These are phyloP conservation scores for Phylloporus rhodoxanthus DNA, from an alignment of 768 basidiomycete species.

Conservation along the genomic window DNA sequence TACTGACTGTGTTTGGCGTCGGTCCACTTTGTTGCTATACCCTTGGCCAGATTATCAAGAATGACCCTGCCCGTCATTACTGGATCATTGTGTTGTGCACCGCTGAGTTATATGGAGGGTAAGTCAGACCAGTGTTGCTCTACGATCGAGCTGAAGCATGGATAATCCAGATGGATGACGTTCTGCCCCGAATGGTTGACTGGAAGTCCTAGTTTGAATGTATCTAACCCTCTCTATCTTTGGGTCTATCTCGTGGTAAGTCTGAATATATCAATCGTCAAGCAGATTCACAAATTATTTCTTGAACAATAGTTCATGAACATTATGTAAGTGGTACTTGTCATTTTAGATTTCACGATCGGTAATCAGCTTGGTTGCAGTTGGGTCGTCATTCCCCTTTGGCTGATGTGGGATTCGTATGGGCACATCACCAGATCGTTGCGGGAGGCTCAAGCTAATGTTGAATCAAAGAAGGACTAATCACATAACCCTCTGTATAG, in stretches of 20 bases:
- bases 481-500: no score
- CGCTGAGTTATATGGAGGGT: conserved; percentile 76
- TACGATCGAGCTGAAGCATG: not conserved
- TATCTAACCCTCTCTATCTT: conserved; percentile 61
- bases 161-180: conserved; percentile 65
- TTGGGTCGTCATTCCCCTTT: conserved; percentile 74
- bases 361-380: conserved; percentile 32
- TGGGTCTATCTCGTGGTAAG: conserved; percentile 80
- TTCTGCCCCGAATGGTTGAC: conserved; percentile 84
- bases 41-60: conserved; percentile 54
- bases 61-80: conserved; percentile 52
- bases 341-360: not conserved
- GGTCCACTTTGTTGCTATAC: conserved; percentile 73
- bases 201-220: conserved; percentile 66
- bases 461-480: conserved; percentile 36
- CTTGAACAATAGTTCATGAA: conserved; percentile 64
- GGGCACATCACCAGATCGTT: conserved; percentile 58
- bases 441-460: conserved; percentile 33
- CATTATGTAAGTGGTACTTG: conserved; percentile 48
- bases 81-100: conserved; percentile 79
- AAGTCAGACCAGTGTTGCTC: conserved; percentile 10
- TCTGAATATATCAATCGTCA: conserved; percentile 8
- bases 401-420: conserved; percentile 77
- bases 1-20: conserved; percentile 71
- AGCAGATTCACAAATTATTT: not conserved